A percentile compares a stretch with the other conserved stretches of the same genome.
These are phyloP conservation scores for Phytophthora uliginosa DNA, from an alignment of 352 stramenopile genomes.

Conservation along the genomic window DNA sequence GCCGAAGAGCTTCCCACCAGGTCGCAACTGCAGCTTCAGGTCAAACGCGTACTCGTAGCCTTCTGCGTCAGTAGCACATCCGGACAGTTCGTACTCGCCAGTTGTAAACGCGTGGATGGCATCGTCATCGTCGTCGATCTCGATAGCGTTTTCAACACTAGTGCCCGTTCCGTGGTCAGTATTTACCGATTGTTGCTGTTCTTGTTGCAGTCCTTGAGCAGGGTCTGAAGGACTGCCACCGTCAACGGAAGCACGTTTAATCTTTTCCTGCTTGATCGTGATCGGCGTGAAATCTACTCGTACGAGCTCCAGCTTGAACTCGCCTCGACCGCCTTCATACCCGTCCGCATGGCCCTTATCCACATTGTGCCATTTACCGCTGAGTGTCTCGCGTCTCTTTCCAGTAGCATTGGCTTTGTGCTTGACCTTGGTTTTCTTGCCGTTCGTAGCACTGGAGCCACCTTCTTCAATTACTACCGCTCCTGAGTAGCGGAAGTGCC, in stretches of 20 bases:
- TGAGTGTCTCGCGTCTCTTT: constrained; percentile 41
- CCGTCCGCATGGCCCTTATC: constrained; percentile 57
- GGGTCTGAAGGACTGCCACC: not conserved
- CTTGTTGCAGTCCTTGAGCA: not conserved
- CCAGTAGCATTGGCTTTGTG: constrained; percentile 10
- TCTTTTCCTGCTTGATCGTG: constrained; percentile 23
- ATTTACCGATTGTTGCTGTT: constrained; percentile 1
- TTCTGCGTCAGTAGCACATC: constrained; percentile 70
- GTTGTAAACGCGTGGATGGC: constrained; percentile 60
- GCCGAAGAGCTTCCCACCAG: constrained; percentile 47
- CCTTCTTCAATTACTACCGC: constrained; percentile 42
- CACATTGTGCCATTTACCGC: constrained; percentile 72
- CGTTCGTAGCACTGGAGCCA: constrained; percentile 4
- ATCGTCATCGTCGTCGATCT: constrained; percentile 37
- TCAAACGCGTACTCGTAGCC: constrained; percentile 82
- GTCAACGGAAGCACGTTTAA: constrained; percentile 14
- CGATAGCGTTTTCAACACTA: constrained; percentile 8
- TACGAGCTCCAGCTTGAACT: constrained; percentile 65
- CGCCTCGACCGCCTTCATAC: constrained; percentile 64
- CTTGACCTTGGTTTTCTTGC: constrained; percentile 10
- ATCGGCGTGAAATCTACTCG: constrained; percentile 38
- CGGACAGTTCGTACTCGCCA: constrained; percentile 62
- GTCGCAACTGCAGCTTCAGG: constrained; percentile 53
- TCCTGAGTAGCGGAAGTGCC: constrained; percentile 70
- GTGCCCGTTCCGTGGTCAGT: not conserved